phyloP scores from a whole-genome alignment of 2,329 filamentous ascomycete genomes.

The Intubia oerlemansii region DNA sequence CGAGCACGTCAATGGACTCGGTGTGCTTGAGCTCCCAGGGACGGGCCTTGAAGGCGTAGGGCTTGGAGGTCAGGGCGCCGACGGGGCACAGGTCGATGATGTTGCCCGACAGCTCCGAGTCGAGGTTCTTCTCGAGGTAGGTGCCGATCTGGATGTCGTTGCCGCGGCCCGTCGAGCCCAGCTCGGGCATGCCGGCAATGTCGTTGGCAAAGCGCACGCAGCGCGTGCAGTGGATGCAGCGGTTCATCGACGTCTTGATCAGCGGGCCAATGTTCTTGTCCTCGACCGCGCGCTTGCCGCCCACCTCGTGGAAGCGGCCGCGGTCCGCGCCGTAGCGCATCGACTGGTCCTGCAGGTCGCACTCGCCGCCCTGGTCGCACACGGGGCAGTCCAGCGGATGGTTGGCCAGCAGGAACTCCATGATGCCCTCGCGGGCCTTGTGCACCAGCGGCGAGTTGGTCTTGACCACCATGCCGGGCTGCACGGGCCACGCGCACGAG shows the following conservation, averaged over 20 bases:
- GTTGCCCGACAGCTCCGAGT: slow-evolving; percentile 89
- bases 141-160: slow-evolving; percentile 97
- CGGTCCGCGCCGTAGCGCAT: slow-evolving; percentile 96
- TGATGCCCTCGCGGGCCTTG: slow-evolving; percentile 95
- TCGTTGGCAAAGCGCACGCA: slow-evolving; percentile 98
- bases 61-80: slow-evolving; percentile 88
- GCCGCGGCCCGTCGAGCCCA: slow-evolving; percentile 84
- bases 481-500: slow-evolving; percentile 96
- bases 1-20: slow-evolving; percentile 85
- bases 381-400: slow-evolving; percentile 92
- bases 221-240: slow-evolving; percentile 96
- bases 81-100: slow-evolving; percentile 97
- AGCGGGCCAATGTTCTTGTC: slow-evolving; percentile 98
- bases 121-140: slow-evolving; percentile 83
- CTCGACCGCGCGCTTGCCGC: slow-evolving; percentile 91
- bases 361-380: slow-evolving; percentile 97
- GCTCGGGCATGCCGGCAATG: slow-evolving; percentile 82
- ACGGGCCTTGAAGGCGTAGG: slow-evolving; percentile 88
- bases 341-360: slow-evolving; percentile 96
- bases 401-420: slow-evolving; percentile 96
- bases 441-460: slow-evolving; percentile 90
- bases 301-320: slow-evolving; percentile 88
- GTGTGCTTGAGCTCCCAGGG: slow-evolving; percentile 96
- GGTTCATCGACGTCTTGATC: slow-evolving; percentile 99
- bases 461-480: slow-evolving; percentile 98